Evolutionary conservation across 2,329 filamentous ascomycete genomes (phyloP), one percentile per base, ranked within the genome.

Genomic region (Emergomyces pasteurianus): DNA sequence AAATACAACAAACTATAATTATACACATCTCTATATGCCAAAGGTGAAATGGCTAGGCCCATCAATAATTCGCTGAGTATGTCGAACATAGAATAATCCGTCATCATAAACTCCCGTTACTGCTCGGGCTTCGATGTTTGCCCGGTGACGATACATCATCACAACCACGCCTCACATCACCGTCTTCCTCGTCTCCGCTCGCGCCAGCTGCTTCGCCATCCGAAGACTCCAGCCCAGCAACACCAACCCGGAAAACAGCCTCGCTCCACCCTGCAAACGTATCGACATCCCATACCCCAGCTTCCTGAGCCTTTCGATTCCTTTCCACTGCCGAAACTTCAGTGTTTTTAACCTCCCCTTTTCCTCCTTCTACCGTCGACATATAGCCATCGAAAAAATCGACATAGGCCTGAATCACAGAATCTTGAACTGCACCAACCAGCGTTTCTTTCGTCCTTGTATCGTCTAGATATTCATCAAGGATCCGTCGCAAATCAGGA

Each of bases 401-500:
- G 68, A 87, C 84, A 66, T 88, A 88, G 10, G 78, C 78, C 68
- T 83, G 79, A 18, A 84, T 78, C 16, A 86, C 82, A 63, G 81
- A 80, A 67, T 86, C 85, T 70, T 86, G 80, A 28, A 87, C 84
- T 1, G 85, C 85, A 16, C 81, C 83, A 4, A 87, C 83, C 9
- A 88, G 77, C 36, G 85, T 87, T 70, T 87, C 85, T 61, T 81
- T 79, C 61, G 84, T 87, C 31, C 85, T 77, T n/a, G 75, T 72
- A 68, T 87, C 85, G 26, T 83, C 80, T n/a, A 88, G 76, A 68
- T 86, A 87, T 62, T 83, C 82, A 59, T 81, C 80, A 26, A 88
- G 68, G 61, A 84, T 82, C 21, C 73, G 72, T 1, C 85, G 76
- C 10, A 88, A 70, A 34, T 77, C 75, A 0, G 78, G 79, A 0